These are phyloP conservation scores for Nakazawaea ernobii DNA, from an alignment of 805 yeast species.

Conservation along the genomic window DNA sequence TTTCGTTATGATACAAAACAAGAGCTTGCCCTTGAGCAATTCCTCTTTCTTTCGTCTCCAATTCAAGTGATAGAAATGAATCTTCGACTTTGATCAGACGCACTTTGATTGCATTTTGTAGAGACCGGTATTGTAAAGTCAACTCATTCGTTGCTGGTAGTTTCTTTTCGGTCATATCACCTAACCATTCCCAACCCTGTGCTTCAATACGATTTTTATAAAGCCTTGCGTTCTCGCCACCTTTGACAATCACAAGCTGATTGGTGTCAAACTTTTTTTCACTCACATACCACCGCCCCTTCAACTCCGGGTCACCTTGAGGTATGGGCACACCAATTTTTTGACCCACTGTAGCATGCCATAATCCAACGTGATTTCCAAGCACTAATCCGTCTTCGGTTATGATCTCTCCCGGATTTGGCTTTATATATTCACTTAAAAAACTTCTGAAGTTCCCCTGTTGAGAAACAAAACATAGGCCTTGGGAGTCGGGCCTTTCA, in stretches of 20 bases:
- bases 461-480: conserved; percentile 83
- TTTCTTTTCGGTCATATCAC: conserved; percentile 10
- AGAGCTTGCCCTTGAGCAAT: conserved; percentile 88
- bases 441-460: conserved; percentile 60
- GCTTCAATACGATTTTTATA: conserved; percentile 39
- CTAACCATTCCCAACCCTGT: conserved; percentile 46
- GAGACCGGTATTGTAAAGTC: conserved; percentile 64
- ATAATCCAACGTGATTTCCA: conserved; percentile 81
- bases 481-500: conserved; percentile 88
- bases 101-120: conserved; percentile 53
- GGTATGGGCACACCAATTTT: conserved; percentile 77
- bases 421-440: conserved; percentile 64
- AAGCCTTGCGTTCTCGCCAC: conserved; percentile 53
- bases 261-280: conserved; percentile 61
- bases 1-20: conserved; percentile 62
- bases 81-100: conserved; percentile 15
- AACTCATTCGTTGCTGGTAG: conserved; percentile 21
- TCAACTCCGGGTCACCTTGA: conserved; percentile 70
- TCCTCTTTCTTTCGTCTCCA: conserved; percentile 52
- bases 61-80: conserved; percentile 25
- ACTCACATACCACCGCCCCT: conserved; percentile 84
- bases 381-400: conserved; percentile 68
- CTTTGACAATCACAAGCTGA: conserved; percentile 74
- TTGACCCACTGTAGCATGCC: conserved; percentile 97
- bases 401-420: conserved; percentile 74